Evolutionary conservation across 2,329 filamentous ascomycete species (phyloP), one percentile per base, ranked within the genome.

Genomic region (Chaetomium sp.): DNA sequence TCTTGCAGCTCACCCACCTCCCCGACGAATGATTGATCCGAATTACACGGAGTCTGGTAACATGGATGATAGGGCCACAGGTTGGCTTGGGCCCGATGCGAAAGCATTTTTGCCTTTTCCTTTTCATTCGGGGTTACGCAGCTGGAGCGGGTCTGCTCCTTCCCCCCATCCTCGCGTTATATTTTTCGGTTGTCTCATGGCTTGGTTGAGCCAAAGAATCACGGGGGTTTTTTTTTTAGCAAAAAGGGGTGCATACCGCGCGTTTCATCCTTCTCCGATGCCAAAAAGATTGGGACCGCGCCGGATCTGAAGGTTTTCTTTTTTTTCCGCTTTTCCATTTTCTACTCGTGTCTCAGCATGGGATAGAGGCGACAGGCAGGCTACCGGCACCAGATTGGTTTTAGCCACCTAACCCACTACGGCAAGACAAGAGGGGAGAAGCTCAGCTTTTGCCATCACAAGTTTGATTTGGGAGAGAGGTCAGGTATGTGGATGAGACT

Each of bases 1-100:
- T 14, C 5, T 34, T 35, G 19, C 40, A 71, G 69, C 65, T 73
- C 71, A 5, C 71, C 71, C 33, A 72, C 70, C 37, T 73, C 71
- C 44, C 71, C 71, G 19, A 65, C 65, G 37, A 70, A 72, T 59
- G 69, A 72, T 50, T 71, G 60, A 67, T 45, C 12, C 8, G 3
- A 32, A 8, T 40, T 40, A n/a, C 40, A 42, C 32, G 19, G 19
- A 27, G 19, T 27, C 19, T 27, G 19, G 19, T 27, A 27, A 27
- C 19, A 27, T 27, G 19, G 19, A 52, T 49, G 14, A 44, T 32
- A 36, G 42, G 33, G 53, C 53, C 19, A 67, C 66, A 60, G 68
- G 41, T 63, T 64, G 57, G 52, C 19, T 36, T 14, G 38, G 36
- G 14, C 9, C 27, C 35, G 32, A 12, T 19, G 33, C 4, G 5